Evolutionary conservation across 768 basidiomycete species (phyloP).

Genomic region (Leccinum uliginosum): DNA sequence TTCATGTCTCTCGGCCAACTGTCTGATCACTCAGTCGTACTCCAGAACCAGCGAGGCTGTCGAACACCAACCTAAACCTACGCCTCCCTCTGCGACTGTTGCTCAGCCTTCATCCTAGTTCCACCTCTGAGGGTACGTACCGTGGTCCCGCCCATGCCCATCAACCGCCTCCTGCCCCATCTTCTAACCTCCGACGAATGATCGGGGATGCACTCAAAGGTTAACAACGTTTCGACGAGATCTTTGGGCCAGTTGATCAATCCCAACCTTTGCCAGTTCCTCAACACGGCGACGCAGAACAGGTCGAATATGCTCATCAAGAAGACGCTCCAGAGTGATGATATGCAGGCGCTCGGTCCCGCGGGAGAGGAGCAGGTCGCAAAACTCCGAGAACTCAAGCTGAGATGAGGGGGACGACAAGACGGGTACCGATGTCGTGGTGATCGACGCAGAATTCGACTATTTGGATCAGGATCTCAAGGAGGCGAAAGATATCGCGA

Average conservation of each 20-base stretch:
- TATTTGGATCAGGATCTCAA: conserved; percentile 21
- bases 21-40: not conserved
- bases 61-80: conserved; percentile 7
- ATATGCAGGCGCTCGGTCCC: conserved; percentile 88
- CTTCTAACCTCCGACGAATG: conserved; percentile 62
- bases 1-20: not conserved
- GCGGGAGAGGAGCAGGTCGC: conserved; percentile 81
- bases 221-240: conserved; percentile 81
- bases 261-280: conserved; percentile 30
- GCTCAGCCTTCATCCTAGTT: conserved; percentile 23
- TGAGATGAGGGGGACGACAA: conserved; percentile 58
- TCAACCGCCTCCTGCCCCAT: conserved; percentile 32
- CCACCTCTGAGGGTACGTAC: conserved; percentile 41
- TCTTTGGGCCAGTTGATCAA: conserved; percentile 46
- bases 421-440: conserved; percentile 42
- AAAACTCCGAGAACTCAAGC: conserved; percentile 74
- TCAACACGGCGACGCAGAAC: conserved; percentile 38
- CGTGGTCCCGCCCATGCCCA: conserved; percentile 40
- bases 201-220: conserved; percentile 81
- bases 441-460: conserved; percentile 37
- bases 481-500: conserved; percentile 20
- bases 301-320: conserved; percentile 67
- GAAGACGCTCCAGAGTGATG: conserved; percentile 58
- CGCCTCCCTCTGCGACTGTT: not conserved
- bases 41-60: conserved; percentile 10